Base-by-base conservation (phyloP, 192 early-diverging fungal genomes). In the Linnemannia zychae region DNA sequence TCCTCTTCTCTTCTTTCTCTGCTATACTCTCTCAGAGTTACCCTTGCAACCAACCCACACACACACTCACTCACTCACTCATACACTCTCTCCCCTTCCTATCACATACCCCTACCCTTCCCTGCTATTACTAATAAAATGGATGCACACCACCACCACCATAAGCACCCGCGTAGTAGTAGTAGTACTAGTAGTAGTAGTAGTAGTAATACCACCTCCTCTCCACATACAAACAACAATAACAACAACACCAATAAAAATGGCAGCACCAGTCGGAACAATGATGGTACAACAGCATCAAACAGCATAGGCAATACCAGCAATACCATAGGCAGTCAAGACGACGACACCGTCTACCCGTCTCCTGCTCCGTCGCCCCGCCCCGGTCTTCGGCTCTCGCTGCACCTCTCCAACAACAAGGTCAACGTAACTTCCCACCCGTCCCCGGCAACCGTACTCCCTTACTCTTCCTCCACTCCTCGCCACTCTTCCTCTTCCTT, bases 321-420 rank as follows among this genome's bases (percentile, higher is more conserved):
- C 24, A 44, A 24, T 44, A 48, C 69, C 76, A 71, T 12, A 68
- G 67, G 18, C 72, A 67, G 50, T 53, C 48, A 49, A 36, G 44
- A 40, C 18, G 65, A 77, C 71, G 60, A 68, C 15, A 68, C 69
- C 36, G 67, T 69, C 36, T 85, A 85, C 46, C 83, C 77, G 12
- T 85, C 83, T 36, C 83, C 83, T 4, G 83, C 74, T 17, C 83
- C 83, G 11, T 85, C 83, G 4, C 83, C 83, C 12, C 60, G 83
- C 44, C 77, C 83, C 52, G 83, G 83, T 11, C 77, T 85, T n/a
- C 49, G 83, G 28, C 77, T 85, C n/a, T 85, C 83, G 12, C 77
- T 85, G 16, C 69, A 71, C 57, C 77, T 84, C 34, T 71, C 76
- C 28, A 67, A 75, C 72, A 79, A 72, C 73, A 78, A 77, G 71